phyloP scores from a whole-genome alignment of 2,329 filamentous ascomycete genomes.

The Fusarium pseudoanthophilum region DNA sequence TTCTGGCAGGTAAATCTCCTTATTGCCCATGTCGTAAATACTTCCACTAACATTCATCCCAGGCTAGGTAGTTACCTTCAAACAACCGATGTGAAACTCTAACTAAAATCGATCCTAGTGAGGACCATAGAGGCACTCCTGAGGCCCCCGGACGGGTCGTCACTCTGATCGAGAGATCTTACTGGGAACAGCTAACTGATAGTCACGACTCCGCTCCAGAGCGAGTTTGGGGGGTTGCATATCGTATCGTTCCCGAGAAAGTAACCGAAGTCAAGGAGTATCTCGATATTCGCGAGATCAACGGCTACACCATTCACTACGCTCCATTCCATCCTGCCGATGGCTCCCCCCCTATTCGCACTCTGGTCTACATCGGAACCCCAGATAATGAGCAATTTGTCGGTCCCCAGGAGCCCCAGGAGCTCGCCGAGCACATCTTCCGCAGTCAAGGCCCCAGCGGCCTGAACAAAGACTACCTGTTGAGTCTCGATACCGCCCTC shows the following conservation, averaged over 20 bases:
- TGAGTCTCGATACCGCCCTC: conserved; percentile 80
- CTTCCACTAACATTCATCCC: conserved; percentile 10
- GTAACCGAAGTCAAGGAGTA: conserved; percentile 87
- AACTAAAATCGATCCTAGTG: conserved; percentile 60
- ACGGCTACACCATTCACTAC: conserved; percentile 95
- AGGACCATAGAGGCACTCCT: conserved; percentile 94
- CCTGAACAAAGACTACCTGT: conserved; percentile 89
- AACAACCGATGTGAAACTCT: not conserved
- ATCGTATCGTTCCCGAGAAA: conserved; percentile 78
- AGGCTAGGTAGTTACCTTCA: conserved; percentile 49
- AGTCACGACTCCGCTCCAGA: conserved; percentile 69
- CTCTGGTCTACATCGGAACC: conserved; percentile 92
- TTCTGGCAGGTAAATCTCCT: conserved; percentile 89
- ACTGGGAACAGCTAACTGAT: conserved; percentile 83
- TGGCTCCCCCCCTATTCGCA: conserved; percentile 55
- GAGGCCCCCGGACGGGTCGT: conserved; percentile 89
- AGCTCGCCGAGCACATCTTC: conserved; percentile 83
- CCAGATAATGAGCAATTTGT: conserved; percentile 94
- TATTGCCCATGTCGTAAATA: not conserved
- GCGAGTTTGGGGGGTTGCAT: conserved; percentile 90
- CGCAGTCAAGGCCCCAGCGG: conserved; percentile 84
- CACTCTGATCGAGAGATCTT: conserved; percentile 85
- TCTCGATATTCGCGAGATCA: conserved; percentile 96
- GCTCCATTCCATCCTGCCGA: conserved; percentile 77
- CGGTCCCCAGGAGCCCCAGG: conserved; percentile 81